Conservation (phyloP, 2,329 filamentous ascomycete genomes). For the Aspergillus proliferans region DNA sequence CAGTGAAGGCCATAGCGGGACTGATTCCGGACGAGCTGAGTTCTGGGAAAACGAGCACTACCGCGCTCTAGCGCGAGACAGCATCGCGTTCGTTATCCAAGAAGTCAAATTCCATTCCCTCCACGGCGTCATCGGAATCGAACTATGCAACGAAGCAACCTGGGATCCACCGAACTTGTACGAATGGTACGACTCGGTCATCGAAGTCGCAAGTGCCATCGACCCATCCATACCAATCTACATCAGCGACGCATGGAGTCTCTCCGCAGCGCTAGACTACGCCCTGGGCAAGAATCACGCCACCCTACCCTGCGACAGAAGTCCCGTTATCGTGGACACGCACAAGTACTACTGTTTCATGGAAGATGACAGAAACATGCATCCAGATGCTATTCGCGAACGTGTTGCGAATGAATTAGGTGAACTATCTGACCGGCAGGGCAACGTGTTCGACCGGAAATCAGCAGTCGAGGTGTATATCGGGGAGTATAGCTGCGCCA, state of each 20-base stretch:
- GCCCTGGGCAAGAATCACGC: constrained; percentile 34
- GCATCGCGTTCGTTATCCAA: constrained; percentile 46
- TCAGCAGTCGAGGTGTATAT: too few species aligned
- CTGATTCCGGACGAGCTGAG: constrained; percentile 45
- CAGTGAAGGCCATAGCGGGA: constrained; percentile 50
- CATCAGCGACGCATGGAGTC: constrained; percentile 54
- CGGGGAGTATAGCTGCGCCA: too few species aligned
- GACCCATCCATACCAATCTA: constrained; percentile 50
- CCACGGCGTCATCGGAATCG: constrained; percentile 49
- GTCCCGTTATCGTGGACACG: constrained; percentile 52
- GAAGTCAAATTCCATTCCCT: constrained; percentile 38
- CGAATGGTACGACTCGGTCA: constrained; percentile 50
- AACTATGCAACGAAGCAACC: constrained; percentile 53
- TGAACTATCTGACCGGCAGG: too few species aligned
- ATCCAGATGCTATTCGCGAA: too few species aligned
- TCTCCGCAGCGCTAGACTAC: constrained; percentile 43
- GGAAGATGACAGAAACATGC: constrained; percentile 15
- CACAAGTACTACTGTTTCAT: constrained; percentile 56
- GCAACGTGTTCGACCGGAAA: too few species aligned
- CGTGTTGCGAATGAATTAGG: too few species aligned
- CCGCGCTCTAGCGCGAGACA: constrained; percentile 42
- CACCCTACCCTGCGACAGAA: constrained; percentile 15
- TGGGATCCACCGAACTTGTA: constrained; percentile 49
- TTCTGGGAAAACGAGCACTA: constrained; percentile 45
- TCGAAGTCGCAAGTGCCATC: constrained; percentile 42